A percentile compares a stretch with the other conserved stretches of the same genome.
These are phyloP conservation scores for Solidago caesia DNA, from an alignment of 129 eudicot species.

Conservation along the genomic window DNA sequence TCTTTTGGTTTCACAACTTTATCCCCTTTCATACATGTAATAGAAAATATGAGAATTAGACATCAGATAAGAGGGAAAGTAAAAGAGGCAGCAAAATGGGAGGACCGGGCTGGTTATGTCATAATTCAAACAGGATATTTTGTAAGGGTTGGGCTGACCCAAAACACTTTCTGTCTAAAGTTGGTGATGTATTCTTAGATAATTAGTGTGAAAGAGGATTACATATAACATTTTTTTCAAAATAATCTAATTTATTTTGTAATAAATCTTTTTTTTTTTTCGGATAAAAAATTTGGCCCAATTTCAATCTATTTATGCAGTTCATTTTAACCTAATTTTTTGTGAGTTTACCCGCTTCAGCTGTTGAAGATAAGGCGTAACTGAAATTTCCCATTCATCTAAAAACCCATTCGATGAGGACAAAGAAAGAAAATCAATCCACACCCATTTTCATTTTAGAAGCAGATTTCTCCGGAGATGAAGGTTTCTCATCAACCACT, in stretches of 20 bases:
- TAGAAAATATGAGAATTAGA: slow-evolving; percentile 8
- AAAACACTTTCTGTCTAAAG: too few relatives aligned
- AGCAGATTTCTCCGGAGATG: slow-evolving; percentile 54
- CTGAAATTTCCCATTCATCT: background rate
- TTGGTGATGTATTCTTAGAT: too few relatives aligned
- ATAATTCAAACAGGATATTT: too few relatives aligned
- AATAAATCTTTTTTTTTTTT: background rate
- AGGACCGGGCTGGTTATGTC: too few relatives aligned
- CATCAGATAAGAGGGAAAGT: background rate
- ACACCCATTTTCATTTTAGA: slow-evolving; percentile 68
- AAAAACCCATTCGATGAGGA: background rate
- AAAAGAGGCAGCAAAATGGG: background rate
- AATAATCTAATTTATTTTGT: background rate
- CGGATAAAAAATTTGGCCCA: background rate
- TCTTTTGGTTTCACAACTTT: slow-evolving; percentile 59
- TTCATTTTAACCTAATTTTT: too few relatives aligned
- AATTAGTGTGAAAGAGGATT: background rate
- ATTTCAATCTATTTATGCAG: background rate
- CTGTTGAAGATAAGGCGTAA: background rate
- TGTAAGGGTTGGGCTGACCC: too few relatives aligned
- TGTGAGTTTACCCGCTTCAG: background rate
- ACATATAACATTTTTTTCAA: background rate
- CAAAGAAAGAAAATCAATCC: slow-evolving; percentile 14
- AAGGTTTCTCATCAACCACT: slow-evolving; percentile 54
- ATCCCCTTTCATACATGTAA: slow-evolving; percentile 45